phyloP scores from a whole-genome alignment of 331 rosid genomes.

The Quercus tomentella region DNA sequence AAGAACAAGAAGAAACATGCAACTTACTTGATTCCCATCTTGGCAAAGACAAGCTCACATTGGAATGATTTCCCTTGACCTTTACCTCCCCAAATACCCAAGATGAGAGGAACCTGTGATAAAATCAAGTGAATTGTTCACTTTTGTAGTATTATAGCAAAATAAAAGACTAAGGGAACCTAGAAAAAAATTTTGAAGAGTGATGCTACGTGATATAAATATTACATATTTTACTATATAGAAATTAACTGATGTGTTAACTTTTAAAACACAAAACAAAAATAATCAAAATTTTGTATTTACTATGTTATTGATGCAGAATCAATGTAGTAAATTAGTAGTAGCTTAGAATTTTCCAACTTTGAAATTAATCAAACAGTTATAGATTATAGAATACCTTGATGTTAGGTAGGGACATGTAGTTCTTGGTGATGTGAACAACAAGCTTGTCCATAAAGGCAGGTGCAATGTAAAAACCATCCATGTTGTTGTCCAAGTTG shows the following conservation, averaged over 20 bases:
- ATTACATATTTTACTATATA: too few relatives aligned
- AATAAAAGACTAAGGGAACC: too few relatives aligned
- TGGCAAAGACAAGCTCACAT: constrained; percentile 92
- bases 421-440: constrained; percentile 95
- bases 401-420: constrained; percentile 82
- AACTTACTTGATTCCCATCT: constrained; percentile 95
- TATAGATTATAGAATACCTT: constrained; percentile 38
- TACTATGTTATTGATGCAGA: too few relatives aligned
- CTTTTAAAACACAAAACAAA: too few relatives aligned
- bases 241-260: too few relatives aligned
- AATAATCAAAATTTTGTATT: too few relatives aligned
- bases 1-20: background rate
- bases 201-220: too few relatives aligned
- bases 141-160: background rate
- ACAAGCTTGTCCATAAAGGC: constrained; percentile 98
- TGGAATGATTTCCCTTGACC: constrained; percentile 99
- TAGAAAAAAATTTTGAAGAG: background rate
- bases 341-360: too few relatives aligned
- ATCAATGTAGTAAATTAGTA: too few relatives aligned
- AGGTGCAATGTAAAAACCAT: constrained; percentile 88
- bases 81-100: constrained; percentile 99
- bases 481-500: constrained; percentile 64
- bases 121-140: constrained; percentile 1
- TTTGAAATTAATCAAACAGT: background rate
- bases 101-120: constrained; percentile 76